Base-by-base conservation (phyloP, 2,329 filamentous ascomycete genomes). In the Pseudogymnoascus sp. region DNA sequence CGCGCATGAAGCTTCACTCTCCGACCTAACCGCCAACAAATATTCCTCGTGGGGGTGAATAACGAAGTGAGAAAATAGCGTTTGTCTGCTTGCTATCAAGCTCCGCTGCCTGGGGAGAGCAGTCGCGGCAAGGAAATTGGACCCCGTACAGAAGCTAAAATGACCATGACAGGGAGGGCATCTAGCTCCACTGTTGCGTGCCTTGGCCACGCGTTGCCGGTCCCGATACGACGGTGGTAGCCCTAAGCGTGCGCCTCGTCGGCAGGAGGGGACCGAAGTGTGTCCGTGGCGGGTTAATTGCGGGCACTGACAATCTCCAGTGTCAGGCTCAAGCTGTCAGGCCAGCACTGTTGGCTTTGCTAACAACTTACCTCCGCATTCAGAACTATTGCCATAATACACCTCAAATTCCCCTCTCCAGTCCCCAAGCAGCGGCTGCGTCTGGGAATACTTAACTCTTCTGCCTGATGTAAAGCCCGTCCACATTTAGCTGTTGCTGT, bases 231-330 rank as follows among this genome's bases (percentile, higher is more conserved):
- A 55, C 33, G 48, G 48, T 55, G 48, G 27, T 18, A 55, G 48
- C 48, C 48, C 48, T 55, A 55, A 55, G n/a, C 48, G 48, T 33
- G 48, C 48, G n/a, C 48, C 48, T 55, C 48, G n/a, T 18, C 48
- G 48, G 48, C 6, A 55, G 29, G 29, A 55, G 27, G 48, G 27
- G 29, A 18, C 48, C 48, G 48, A 55, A 10, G 29, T 55, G n/a
- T 33, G 48, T 33, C 48, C 48, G 48, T 18, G 29, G 48, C 27
- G 5, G 48, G 48, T 9, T 27, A 18, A 18, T 4, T 18, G 27
- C n/a, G 27, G 5, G n/a, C 21, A 5, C n/a, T 33, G 9, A 27
- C 29, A 55, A 55, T 55, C 48, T 55, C 48, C 2, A 37, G 12
- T 37, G 12, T 37, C n/a, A 18, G 9, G 7, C 27, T 55, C 27